These are phyloP conservation scores for Myxozyma neotropica DNA, from an alignment of 805 yeast genomes.

Conservation along the genomic window DNA sequence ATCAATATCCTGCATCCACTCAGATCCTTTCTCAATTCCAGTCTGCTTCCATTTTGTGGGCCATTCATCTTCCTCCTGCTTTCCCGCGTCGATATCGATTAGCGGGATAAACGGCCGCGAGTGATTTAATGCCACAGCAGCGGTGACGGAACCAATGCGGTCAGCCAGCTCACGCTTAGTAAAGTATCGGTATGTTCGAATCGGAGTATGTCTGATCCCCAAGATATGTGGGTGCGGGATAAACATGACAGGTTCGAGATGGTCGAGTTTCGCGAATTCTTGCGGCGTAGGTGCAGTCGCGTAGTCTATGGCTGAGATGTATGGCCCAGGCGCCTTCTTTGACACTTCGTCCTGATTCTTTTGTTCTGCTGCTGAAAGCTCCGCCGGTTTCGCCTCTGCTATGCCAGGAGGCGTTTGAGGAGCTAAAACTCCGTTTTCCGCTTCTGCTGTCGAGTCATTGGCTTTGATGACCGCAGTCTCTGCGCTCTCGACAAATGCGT, in stretches of 20 bases:
- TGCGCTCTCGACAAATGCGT: slow-evolving; percentile 3
- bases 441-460: slow-evolving; percentile 19
- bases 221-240: slow-evolving; percentile 74
- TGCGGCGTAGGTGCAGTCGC: slow-evolving; percentile 57
- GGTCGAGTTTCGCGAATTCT: slow-evolving; percentile 42
- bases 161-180: slow-evolving; percentile 72
- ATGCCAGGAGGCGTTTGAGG: slow-evolving; percentile 9
- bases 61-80: slow-evolving; percentile 82
- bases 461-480: slow-evolving; percentile 15
- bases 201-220: slow-evolving; percentile 78
- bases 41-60: slow-evolving; percentile 77
- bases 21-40: slow-evolving; percentile 74
- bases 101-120: slow-evolving; percentile 55
- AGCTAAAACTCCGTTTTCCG: slow-evolving; percentile 12
- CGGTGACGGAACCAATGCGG: slow-evolving; percentile 57
- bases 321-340: slow-evolving; percentile 55
- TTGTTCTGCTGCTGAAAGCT: not conserved
- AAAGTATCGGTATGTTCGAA: slow-evolving; percentile 76
- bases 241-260: slow-evolving; percentile 65
- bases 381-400: slow-evolving; percentile 20
- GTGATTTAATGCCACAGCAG: slow-evolving; percentile 56
- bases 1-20: slow-evolving; percentile 79
- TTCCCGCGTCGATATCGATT: slow-evolving; percentile 49
- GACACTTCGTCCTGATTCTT: slow-evolving; percentile 39
- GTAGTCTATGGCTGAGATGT: slow-evolving; percentile 62